Conservation (phyloP, 2,329 filamentous ascomycete genomes). For the Aurifilum marmelostoma region DNA sequence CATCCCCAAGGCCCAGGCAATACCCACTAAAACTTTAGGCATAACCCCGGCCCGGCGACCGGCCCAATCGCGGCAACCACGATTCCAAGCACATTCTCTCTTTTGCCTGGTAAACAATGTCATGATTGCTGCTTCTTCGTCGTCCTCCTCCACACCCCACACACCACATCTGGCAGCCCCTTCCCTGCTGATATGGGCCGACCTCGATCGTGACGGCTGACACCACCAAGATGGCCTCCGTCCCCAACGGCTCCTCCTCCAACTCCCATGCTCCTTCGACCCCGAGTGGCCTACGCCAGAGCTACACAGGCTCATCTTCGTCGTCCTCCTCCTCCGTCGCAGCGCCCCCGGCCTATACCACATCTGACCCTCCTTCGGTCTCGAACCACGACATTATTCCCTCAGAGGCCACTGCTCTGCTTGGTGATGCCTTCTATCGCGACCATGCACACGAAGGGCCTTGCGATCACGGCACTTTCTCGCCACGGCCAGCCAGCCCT, state of each 20-base stretch:
- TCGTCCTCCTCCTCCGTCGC: slow-evolving; percentile 26
- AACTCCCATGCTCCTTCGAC: slow-evolving; percentile 44
- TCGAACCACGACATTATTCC: slow-evolving; percentile 28
- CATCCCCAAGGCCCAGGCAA: background rate
- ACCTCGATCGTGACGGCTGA: background rate
- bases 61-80: slow-evolving; percentile 8
- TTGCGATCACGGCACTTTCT: slow-evolving; percentile 78
- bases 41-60: background rate
- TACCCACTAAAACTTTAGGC: background rate
- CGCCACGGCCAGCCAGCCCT: slow-evolving; percentile 63
- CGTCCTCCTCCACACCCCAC: background rate
- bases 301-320: slow-evolving; percentile 39
- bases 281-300: slow-evolving; percentile 52
- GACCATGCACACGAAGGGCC: slow-evolving; percentile 49
- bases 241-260: slow-evolving; percentile 10
- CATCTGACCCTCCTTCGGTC: background rate
- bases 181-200: background rate
- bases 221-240: slow-evolving; percentile 17
- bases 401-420: slow-evolving; percentile 57
- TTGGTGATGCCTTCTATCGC: slow-evolving; percentile 41
- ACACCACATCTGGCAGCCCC: background rate
- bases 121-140: background rate
- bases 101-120: background rate
- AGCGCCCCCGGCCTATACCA: background rate
- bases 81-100: background rate